Evolutionary conservation across 1,139 yeast species (phyloP), one percentile per base, ranked within the genome.

Genomic region (Hemisphaericaspora subhashii): DNA sequence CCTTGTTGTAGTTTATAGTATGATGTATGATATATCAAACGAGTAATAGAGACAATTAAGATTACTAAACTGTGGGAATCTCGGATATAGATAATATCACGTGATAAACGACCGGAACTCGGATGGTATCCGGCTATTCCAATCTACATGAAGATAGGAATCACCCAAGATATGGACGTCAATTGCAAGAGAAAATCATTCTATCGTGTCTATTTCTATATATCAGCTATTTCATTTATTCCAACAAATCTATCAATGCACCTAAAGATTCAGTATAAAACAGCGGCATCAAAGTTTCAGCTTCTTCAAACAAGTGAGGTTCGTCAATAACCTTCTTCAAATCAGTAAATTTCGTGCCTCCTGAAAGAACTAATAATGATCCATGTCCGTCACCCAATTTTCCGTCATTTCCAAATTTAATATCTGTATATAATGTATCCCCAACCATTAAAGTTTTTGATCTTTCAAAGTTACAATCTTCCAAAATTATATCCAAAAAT

Each of bases 341-440:
- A 37, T 66, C 69, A 1, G 39, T 37, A 16, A 38, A 33, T 37
- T 55, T 61, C 11, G 70, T 62, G 0, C 74, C 74, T 4, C 74
- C 74, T 10, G 66, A 50, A 36, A 66, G 50, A 3, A 68, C 74
- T 46, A 68, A 54, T 35, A 68, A 45, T 1, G 71, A 53, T 0
- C 68, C 67, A 8, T 55, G 55, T 1, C 53, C 55, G 15, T 55
- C 29, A 6, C 68, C 70, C 35, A 67, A 53, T 3, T 52, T 38
- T 1, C 73, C 72, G 42, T 68, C 73, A 45, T 68, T 68, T 1
- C 73, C 74, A 47, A 68, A 68, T 47, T 67, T 68, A 44, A 68
- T 67, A 43, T 68, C 74, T 1, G 74, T 68, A 42, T 68, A 68
- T 27, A 68, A 49, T 1, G 74, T 68, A 45, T 68, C 74, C n/a